phyloP scores from a whole-genome alignment of 2,329 filamentous ascomycete species.

The Diaporthe sp. region DNA sequence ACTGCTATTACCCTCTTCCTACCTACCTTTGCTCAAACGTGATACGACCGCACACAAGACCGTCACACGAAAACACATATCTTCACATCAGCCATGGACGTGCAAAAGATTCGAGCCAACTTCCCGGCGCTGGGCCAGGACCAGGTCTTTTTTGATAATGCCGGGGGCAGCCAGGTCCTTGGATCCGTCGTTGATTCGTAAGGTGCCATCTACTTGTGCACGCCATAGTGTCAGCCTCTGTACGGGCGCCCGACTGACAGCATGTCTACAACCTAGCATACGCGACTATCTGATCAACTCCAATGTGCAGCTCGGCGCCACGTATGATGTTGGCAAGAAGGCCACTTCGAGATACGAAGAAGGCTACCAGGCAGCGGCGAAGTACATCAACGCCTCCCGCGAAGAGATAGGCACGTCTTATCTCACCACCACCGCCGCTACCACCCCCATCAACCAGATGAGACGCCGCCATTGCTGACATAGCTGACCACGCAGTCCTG shows the following conservation, averaged over 20 bases:
- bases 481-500: slow-evolving; percentile 63
- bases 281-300: slow-evolving; percentile 74
- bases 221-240: neutral
- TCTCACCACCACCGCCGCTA: neutral
- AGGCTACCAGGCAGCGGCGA: slow-evolving; percentile 76
- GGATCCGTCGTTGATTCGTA: slow-evolving; percentile 77
- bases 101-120: slow-evolving; percentile 67
- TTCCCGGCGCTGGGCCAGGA: slow-evolving; percentile 77
- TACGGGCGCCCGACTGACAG: neutral
- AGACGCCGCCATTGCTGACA: neutral
- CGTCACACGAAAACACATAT: neutral
- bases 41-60: neutral
- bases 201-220: slow-evolving; percentile 48
- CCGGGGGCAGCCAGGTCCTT: slow-evolving; percentile 80
- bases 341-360: slow-evolving; percentile 72
- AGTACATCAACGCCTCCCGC: slow-evolving; percentile 76
- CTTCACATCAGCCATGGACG: slow-evolving; percentile 57
- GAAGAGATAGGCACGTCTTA: slow-evolving; percentile 73
- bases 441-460: neutral
- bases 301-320: slow-evolving; percentile 83
- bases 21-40: neutral
- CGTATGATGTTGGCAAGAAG: slow-evolving; percentile 71
- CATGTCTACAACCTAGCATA: slow-evolving; percentile 62
- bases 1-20: neutral
- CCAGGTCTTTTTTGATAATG: slow-evolving; percentile 84